These are phyloP conservation scores for Vaccinium darrowii DNA, from an alignment of 148 eudicot species.

Conservation along the genomic window DNA sequence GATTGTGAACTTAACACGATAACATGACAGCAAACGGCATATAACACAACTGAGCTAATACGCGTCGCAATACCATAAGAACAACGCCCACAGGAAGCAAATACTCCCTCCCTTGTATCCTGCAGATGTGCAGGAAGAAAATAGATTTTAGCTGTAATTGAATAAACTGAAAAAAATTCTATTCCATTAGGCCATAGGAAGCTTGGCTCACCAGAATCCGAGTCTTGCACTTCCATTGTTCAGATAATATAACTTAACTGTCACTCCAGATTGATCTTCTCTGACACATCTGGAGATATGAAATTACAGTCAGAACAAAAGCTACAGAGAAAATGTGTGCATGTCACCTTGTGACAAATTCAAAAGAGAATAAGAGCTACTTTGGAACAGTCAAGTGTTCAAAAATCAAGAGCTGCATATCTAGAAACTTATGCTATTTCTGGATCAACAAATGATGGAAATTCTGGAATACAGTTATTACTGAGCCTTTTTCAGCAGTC, in stretches of 20 bases:
- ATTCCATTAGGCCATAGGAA: background rate
- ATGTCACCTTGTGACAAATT: background rate
- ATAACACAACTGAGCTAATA: conserved; percentile 13
- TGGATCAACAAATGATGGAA: background rate
- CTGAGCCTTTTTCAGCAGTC: background rate
- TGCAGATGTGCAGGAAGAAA: conserved; percentile 32
- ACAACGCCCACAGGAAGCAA: conserved; percentile 89
- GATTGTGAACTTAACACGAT: background rate
- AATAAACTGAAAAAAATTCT: background rate
- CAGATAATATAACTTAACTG: conserved; percentile 78
- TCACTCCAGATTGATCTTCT: conserved; percentile 81
- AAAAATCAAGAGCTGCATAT: background rate
- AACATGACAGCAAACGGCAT: conserved; percentile 11
- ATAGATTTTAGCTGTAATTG: conserved; percentile 4
- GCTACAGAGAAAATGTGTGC: background rate
- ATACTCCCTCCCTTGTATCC: conserved; percentile 83
- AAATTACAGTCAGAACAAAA: conserved; percentile 14
- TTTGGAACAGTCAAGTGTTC: background rate
- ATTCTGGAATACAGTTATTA: background rate
- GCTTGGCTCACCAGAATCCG: conserved; percentile 81
- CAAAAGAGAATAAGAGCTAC: background rate
- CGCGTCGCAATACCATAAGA: conserved; percentile 53
- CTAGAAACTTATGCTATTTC: background rate
- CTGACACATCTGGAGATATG: conserved; percentile 70
- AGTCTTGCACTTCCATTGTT: conserved; percentile 95